Evolutionary conservation across 768 basidiomycete species (phyloP).

Genomic region (Tulasnella sp.): DNA sequence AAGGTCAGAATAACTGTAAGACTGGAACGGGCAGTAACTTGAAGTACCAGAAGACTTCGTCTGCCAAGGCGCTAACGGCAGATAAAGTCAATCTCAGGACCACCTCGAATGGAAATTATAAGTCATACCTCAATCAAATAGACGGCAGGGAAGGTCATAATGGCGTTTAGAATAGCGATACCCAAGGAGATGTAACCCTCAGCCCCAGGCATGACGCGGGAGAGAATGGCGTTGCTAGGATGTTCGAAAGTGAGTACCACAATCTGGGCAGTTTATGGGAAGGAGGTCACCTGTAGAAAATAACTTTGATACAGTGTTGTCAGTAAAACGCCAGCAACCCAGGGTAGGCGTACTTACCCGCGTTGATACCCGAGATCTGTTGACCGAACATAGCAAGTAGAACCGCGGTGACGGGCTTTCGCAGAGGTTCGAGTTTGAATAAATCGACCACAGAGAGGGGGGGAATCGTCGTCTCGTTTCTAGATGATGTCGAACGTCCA

Average conservation of each 20-base stretch:
- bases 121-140: conserved; percentile 47
- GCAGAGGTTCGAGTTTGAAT: conserved; percentile 40
- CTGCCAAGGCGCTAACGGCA: conserved; percentile 26
- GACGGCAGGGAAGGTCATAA: conserved; percentile 49
- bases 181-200: conserved; percentile 37
- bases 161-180: conserved; percentile 44
- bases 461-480: conserved; percentile 38
- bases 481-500: conserved; percentile 27
- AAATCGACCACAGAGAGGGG: conserved; percentile 59
- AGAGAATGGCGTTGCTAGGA: conserved; percentile 35
- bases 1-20: not conserved
- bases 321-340: not conserved
- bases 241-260: not conserved
- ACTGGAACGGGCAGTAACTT: conserved; percentile 39
- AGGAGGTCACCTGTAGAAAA: conserved; percentile 32
- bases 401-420: not conserved
- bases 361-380: conserved; percentile 34
- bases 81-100: not conserved
- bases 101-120: not conserved
- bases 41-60: conserved; percentile 42
- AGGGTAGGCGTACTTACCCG: conserved; percentile 41
- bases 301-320: conserved; percentile 9
- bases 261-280: not conserved
- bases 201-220: conserved; percentile 27
- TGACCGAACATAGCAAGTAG: conserved; percentile 30